Percentiles rank a stretch among this genome's conserved stretches.
Evolutionary conservation across 805 yeast species (phyloP).

Genomic region (Starmerella scarabaei): DNA sequence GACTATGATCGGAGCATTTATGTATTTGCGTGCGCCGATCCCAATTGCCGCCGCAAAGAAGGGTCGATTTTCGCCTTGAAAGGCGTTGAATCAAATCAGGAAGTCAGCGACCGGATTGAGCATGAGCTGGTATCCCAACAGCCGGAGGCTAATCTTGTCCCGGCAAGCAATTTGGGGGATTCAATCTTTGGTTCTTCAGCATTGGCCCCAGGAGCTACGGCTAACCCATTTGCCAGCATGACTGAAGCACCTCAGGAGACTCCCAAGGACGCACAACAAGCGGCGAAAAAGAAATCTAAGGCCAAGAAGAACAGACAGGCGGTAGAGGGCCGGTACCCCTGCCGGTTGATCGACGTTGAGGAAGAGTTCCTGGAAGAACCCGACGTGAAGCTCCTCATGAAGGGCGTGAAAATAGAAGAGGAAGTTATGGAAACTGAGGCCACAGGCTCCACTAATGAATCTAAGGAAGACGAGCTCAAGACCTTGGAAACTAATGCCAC

Average conservation of each 20-base stretch:
- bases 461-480: slow-evolving; percentile 15
- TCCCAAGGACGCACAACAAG: neutral
- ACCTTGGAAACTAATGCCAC: slow-evolving; percentile 27
- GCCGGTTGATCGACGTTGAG: slow-evolving; percentile 58
- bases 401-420: slow-evolving; percentile 33
- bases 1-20: slow-evolving; percentile 60
- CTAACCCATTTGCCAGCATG: slow-evolving; percentile 10
- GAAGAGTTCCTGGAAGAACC: slow-evolving; percentile 44
- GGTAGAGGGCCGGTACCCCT: slow-evolving; percentile 44
- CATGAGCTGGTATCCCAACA: slow-evolving; percentile 32
- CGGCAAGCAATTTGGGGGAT: slow-evolving; percentile 15
- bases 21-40: slow-evolving; percentile 57
- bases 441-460: slow-evolving; percentile 10
- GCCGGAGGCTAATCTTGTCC: slow-evolving; percentile 30
- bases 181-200: slow-evolving; percentile 8
- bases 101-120: slow-evolving; percentile 24
- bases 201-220: slow-evolving; percentile 4
- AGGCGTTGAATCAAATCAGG: slow-evolving; percentile 54
- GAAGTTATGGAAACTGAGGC: slow-evolving; percentile 31
- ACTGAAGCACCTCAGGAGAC: neutral
- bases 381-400: slow-evolving; percentile 30
- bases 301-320: slow-evolving; percentile 3
- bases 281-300: slow-evolving; percentile 4
- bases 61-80: slow-evolving; percentile 69
- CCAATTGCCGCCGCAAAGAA: slow-evolving; percentile 50